A percentile compares a stretch with the other conserved stretches of the same genome.
Evolutionary conservation across 331 rosid genomes (phyloP).

Genomic region (Quercus lobata): DNA sequence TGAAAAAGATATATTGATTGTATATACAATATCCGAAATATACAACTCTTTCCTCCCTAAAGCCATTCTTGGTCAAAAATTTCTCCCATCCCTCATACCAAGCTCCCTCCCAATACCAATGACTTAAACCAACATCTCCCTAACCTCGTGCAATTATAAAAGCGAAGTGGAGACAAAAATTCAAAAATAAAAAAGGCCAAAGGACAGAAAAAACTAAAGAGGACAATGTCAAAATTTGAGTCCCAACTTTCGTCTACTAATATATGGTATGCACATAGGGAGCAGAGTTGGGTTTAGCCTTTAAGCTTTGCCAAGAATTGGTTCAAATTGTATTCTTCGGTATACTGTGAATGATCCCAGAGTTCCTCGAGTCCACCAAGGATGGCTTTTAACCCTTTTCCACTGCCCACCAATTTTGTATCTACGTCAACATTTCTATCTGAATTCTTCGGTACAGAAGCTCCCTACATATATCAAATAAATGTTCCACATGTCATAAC

Average conservation of each 20-base stretch:
- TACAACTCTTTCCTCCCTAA: background rate
- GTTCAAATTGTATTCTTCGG: slow-evolving; percentile 87
- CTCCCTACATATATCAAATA: slow-evolving; percentile 38
- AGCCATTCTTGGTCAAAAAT: background rate
- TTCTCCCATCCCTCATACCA: background rate
- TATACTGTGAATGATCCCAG: slow-evolving; percentile 95
- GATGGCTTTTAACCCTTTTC: slow-evolving; percentile 87
- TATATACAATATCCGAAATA: background rate
- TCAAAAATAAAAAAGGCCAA: slow-evolving; percentile 23
- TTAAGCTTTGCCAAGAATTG: slow-evolving; percentile 90
- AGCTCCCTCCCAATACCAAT: background rate
- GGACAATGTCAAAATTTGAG: slow-evolving; percentile 70
- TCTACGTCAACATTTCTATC: slow-evolving; percentile 51
- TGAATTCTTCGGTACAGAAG: slow-evolving; percentile 43
- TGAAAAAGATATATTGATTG: background rate
- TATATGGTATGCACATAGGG: slow-evolving; percentile 61
- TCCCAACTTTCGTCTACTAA: slow-evolving; percentile 23
- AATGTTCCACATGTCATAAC: background rate
- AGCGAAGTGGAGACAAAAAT: slow-evolving; percentile 7
- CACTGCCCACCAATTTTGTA: slow-evolving; percentile 47
- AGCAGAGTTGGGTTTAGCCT: slow-evolving; percentile 44
- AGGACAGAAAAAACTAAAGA: slow-evolving; percentile 20
- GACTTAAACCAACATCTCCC: background rate
- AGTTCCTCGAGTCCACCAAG: slow-evolving; percentile 95
- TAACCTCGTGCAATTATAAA: background rate